Evolutionary conservation across 768 basidiomycete genomes (phyloP), one percentile per base, ranked within the genome.

Genomic region (Calocera viscosa): DNA sequence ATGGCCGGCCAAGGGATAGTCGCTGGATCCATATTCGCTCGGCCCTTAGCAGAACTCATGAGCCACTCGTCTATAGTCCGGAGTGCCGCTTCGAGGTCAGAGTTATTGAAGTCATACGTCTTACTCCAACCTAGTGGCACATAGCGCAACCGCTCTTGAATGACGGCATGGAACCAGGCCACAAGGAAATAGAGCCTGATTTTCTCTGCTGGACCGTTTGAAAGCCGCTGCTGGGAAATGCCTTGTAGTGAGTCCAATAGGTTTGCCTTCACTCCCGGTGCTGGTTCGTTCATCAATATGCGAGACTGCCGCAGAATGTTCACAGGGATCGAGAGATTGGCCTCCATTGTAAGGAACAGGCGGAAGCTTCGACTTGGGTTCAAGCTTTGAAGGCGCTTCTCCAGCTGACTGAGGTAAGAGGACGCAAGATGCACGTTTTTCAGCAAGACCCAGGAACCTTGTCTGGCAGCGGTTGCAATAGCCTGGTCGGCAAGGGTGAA

Each of bases 131-230:
- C 95, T 17, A 99, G 79, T 5, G 96, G 96, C 10, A 88, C 90
- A 75, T 97, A 99, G 43, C 95, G 90, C 14, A 98, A 81, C 69
- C 96, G 91, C 76, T 98, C 96, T 77, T 96, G 94, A 0, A 98
- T 88, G 22, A 98, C 86, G 14, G 96, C 94, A 73, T 99, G 96
- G 88, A 98, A 96, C 94, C 95, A 99, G 0, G 96, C 91, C 33
- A 98, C 83, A 35, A 97, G 81, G 87, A 97, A 97, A 78, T 95
- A 94, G 60, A 98, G 76, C 3, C 96, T 86, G 41, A 88, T 82
- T 75, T 96, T 96, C 78, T 99, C 96, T 1, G 86, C 87, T 8
- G 95, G 95, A 3, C 95, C 96, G 74, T 89, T 85, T 1, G 85
- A 78, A 60, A 94, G 82, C 26, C 90, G 86, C 11, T 85, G 77